A percentile compares a stretch with the other conserved stretches of the same genome.
These are phyloP conservation scores for Agaricus bisporus DNA, from an alignment of 768 basidiomycete species.

Conservation along the genomic window DNA sequence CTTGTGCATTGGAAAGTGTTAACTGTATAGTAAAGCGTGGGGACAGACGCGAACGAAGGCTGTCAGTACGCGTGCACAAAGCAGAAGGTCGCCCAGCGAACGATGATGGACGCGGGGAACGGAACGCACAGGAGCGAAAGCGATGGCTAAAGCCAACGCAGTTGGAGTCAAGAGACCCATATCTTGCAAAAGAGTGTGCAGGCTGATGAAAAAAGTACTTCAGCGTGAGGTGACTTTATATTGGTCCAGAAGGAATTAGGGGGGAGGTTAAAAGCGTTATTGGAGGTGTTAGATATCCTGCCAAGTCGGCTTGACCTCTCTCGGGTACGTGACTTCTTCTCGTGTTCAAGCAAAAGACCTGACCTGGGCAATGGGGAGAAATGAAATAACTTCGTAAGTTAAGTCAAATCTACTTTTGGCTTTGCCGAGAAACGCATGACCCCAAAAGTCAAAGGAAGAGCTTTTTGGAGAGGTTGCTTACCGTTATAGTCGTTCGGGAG, in stretches of 20 bases:
- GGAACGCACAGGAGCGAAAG: slow-evolving; percentile 33
- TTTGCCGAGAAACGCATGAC: slow-evolving; percentile 7
- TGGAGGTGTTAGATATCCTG: slow-evolving; percentile 14
- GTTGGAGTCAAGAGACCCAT: slow-evolving; percentile 29
- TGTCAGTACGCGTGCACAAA: neutral
- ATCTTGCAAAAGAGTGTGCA: slow-evolving; percentile 12
- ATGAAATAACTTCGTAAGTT: neutral
- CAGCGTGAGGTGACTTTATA: slow-evolving; percentile 2
- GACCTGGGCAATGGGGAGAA: slow-evolving; percentile 2
- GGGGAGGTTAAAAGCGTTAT: neutral
- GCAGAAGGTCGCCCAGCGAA: neutral
- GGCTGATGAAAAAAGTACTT: slow-evolving; percentile 7
- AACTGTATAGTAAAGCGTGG: neutral
- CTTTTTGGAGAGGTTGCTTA: neutral
- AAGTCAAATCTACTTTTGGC: neutral
- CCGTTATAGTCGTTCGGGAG: neutral
- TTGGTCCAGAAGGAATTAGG: neutral
- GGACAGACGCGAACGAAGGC: neutral
- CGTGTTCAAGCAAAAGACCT: neutral
- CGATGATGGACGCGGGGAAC: neutral
- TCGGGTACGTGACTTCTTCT: neutral
- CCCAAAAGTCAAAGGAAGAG: neutral
- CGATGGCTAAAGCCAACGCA: slow-evolving; percentile 26
- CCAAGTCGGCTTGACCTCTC: slow-evolving; percentile 7
- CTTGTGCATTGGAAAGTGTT: slow-evolving; percentile 1